Evolutionary conservation across 371 early-diverging fungal species (phyloP).

Genomic region (Mortierella sp.): DNA sequence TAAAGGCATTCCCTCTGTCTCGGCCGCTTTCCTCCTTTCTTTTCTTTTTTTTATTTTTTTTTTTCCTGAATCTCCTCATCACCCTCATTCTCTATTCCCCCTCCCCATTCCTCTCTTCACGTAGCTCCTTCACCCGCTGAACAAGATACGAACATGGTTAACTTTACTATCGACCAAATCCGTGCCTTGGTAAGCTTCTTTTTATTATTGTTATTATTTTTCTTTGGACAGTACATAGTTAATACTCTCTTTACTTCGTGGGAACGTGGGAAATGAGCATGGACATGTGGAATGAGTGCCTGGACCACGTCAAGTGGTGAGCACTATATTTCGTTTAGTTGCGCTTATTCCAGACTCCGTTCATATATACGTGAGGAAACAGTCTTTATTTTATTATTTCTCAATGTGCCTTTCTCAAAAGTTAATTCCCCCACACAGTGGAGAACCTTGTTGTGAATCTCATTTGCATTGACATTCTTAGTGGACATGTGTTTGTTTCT

Average conservation of each 20-base stretch:
- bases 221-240: background rate
- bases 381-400: constrained; percentile 4
- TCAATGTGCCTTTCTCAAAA: constrained; percentile 2
- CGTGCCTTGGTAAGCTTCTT: constrained; percentile 65
- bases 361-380: constrained; percentile 1
- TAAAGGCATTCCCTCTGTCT: constrained; percentile 9
- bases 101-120: constrained; percentile 25
- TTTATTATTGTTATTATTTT: no score
- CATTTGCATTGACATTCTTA: no score
- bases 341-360: constrained; percentile 34
- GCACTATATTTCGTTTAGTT: background rate
- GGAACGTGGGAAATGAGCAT: no score
- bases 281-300: no score
- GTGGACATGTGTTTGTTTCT: no score
- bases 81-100: constrained; percentile 11
- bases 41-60: constrained; percentile 13
- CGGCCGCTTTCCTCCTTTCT: constrained; percentile 9
- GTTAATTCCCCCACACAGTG: background rate
- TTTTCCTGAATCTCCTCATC: constrained; percentile 4
- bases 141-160: constrained; percentile 60
- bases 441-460: no score
- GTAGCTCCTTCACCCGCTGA: constrained; percentile 12
- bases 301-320: background rate
- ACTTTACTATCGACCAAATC: constrained; percentile 71
- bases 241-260: background rate